Conservation (phyloP, 2,329 filamentous ascomycete genomes). For the Aureobasidium sp. region DNA sequence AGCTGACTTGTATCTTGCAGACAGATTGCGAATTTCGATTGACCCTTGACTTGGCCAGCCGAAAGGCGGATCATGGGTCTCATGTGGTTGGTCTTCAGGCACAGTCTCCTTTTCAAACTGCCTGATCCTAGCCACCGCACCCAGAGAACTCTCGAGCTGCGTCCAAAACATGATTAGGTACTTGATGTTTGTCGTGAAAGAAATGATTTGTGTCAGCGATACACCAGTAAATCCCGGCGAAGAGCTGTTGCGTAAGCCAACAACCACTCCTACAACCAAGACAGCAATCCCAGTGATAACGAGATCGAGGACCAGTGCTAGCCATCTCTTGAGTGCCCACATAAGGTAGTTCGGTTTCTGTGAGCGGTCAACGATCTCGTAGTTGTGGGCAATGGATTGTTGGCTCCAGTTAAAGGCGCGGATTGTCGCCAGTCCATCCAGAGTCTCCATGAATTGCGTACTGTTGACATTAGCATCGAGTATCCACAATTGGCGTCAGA, state of each 20-base stretch:
- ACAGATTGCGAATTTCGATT: conserved; percentile 62
- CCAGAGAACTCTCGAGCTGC: conserved; percentile 49
- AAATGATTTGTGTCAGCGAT: conserved; percentile 45
- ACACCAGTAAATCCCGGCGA: conserved; percentile 45
- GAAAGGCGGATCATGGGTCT: conserved; percentile 49
- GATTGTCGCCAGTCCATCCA: conserved; percentile 44
- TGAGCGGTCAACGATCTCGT: conserved; percentile 33
- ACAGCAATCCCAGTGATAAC: conserved; percentile 30
- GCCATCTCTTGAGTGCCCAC: conserved; percentile 40
- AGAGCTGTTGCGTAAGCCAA: conserved; percentile 35
- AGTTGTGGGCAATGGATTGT: conserved; percentile 33
- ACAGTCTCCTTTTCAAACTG: conserved; percentile 32
- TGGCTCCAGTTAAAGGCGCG: conserved; percentile 46
- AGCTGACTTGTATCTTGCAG: conserved; percentile 20
- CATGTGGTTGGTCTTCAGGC: background rate
- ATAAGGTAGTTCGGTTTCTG: conserved; percentile 42
- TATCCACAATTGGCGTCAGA: background rate
- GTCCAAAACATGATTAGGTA: conserved; percentile 47
- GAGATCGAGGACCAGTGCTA: conserved; percentile 36
- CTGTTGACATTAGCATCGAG: background rate
- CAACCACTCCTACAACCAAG: conserved; percentile 29
- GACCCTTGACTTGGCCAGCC: conserved; percentile 69
- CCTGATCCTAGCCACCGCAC: conserved; percentile 48
- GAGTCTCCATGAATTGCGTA: conserved; percentile 46
- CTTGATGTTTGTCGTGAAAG: conserved; percentile 46